phyloP scores from a whole-genome alignment of 805 yeast genomes.

The Metschnikowia cerradonensis region DNA sequence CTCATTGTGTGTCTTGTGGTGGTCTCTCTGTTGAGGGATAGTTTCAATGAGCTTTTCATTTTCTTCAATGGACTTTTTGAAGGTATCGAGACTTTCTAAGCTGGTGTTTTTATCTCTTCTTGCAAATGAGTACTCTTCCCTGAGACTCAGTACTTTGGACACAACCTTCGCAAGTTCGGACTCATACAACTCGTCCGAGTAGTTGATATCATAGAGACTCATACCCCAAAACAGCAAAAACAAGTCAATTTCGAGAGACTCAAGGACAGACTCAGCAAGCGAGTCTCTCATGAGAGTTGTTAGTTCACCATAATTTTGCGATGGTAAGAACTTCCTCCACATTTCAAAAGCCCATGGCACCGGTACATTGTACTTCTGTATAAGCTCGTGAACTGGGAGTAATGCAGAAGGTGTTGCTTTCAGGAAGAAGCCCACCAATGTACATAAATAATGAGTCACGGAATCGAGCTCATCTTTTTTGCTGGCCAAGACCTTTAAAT shows the following conservation, averaged over 20 bases:
- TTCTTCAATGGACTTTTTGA: slow-evolving; percentile 21
- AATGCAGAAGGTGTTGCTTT: slow-evolving; percentile 28
- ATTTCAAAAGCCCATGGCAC: slow-evolving; percentile 69
- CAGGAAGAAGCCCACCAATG: slow-evolving; percentile 53
- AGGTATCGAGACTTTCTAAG: slow-evolving; percentile 19
- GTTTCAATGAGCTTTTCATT: slow-evolving; percentile 22
- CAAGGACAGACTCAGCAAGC: slow-evolving; percentile 7
- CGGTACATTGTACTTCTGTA: slow-evolving; percentile 42
- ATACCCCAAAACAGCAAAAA: slow-evolving; percentile 62
- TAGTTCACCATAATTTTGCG: slow-evolving; percentile 16
- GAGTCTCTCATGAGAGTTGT: slow-evolving; percentile 4
- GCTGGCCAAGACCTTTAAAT: slow-evolving; percentile 67
- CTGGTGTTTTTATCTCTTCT: slow-evolving; percentile 22
- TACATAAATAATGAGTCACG: slow-evolving; percentile 61
- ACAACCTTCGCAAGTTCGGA: slow-evolving; percentile 40
- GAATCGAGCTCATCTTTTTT: slow-evolving; percentile 68
- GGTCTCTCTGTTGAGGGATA: slow-evolving; percentile 38
- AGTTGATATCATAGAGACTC: slow-evolving; percentile 66
- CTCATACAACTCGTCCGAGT: slow-evolving; percentile 47
- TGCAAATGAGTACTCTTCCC: slow-evolving; percentile 30
- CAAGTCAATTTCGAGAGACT: slow-evolving; percentile 24
- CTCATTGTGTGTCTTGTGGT: slow-evolving; percentile 42
- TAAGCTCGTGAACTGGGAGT: slow-evolving; percentile 39
- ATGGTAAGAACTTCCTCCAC: slow-evolving; percentile 56
- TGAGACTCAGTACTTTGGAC: slow-evolving; percentile 31